These are phyloP conservation scores for Penicillium sp. DNA, from an alignment of 2,329 filamentous ascomycete species.

Conservation along the genomic window DNA sequence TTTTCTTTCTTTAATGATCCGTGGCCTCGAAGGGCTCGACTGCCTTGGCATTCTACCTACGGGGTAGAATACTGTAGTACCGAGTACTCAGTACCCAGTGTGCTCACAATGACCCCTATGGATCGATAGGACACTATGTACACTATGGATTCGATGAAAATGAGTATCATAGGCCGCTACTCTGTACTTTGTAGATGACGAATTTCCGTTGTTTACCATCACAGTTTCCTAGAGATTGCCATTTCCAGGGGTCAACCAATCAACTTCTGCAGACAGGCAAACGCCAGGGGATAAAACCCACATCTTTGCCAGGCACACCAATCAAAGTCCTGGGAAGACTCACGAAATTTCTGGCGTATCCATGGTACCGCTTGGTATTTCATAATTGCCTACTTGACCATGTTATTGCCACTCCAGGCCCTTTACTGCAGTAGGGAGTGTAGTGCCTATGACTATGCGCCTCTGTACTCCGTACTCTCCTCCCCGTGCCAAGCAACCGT, in stretches of 20 bases:
- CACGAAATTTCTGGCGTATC: conserved; percentile 18
- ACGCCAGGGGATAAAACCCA: conserved; percentile 2
- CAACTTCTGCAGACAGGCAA: conserved; percentile 2
- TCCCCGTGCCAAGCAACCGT: conserved; percentile 6
- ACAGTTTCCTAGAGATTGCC: conserved; percentile 19
- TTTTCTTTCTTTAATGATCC: neutral
- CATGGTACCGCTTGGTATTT: conserved; percentile 14
- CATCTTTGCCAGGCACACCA: conserved; percentile 30
- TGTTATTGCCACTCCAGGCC: neutral
- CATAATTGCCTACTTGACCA: neutral
- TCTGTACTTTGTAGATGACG: conserved; percentile 13
- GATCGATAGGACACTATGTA: neutral
- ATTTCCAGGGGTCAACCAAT: conserved; percentile 23
- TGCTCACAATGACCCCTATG: too few relatives aligned
- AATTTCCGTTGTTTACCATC: conserved; percentile 22
- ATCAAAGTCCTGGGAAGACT: conserved; percentile 17
- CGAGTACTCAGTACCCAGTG: too few relatives aligned
- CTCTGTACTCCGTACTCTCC: neutral
- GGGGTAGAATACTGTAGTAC: too few relatives aligned
- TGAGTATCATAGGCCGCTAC: neutral
- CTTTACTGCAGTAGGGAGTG: neutral
- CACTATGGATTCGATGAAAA: neutral
- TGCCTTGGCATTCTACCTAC: conserved; percentile 1
- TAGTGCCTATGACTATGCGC: neutral
- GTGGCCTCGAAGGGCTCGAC: neutral